phyloP scores from a whole-genome alignment of 306 rosid species.

The Cajanus cajan region DNA sequence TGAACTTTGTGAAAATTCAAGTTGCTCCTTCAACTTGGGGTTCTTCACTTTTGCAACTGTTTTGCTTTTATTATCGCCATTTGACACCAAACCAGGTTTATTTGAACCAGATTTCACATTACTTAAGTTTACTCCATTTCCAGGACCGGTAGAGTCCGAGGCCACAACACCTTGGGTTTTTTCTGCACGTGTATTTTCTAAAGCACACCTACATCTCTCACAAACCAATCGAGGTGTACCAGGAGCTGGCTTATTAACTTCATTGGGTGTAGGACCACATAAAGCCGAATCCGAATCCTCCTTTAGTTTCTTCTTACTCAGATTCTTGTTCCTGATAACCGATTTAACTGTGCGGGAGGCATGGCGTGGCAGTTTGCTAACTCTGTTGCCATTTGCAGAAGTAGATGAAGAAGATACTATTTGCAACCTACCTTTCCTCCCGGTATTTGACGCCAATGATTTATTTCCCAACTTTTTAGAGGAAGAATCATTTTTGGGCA shows the following conservation, averaged over 20 bases:
- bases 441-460: slow-evolving; percentile 43
- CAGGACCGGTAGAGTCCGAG: slow-evolving; percentile 34
- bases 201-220: slow-evolving; percentile 76
- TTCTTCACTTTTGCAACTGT: slow-evolving; percentile 47
- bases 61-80: slow-evolving; percentile 42
- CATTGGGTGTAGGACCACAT: slow-evolving; percentile 45
- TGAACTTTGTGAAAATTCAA: slow-evolving; percentile 92
- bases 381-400: slow-evolving; percentile 46
- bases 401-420: slow-evolving; percentile 58
- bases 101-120: slow-evolving; percentile 37
- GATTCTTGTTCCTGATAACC: slow-evolving; percentile 65
- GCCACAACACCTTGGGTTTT: slow-evolving; percentile 39
- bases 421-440: slow-evolving; percentile 66
- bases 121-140: slow-evolving; percentile 39
- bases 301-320: slow-evolving; percentile 65
- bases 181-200: slow-evolving; percentile 48
- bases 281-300: slow-evolving; percentile 56
- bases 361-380: slow-evolving; percentile 58
- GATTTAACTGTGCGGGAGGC: slow-evolving; percentile 57
- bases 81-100: slow-evolving; percentile 43
- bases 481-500: slow-evolving; percentile 42
- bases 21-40: slow-evolving; percentile 60
- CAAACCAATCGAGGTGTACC: slow-evolving; percentile 57
- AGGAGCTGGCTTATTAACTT: slow-evolving; percentile 44
- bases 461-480: slow-evolving; percentile 56